Percentiles rank a stretch among this genome's conserved stretches.
Evolutionary conservation across 2,329 filamentous ascomycete genomes (phyloP).

Genomic region (Coleophoma cylindrospora): DNA sequence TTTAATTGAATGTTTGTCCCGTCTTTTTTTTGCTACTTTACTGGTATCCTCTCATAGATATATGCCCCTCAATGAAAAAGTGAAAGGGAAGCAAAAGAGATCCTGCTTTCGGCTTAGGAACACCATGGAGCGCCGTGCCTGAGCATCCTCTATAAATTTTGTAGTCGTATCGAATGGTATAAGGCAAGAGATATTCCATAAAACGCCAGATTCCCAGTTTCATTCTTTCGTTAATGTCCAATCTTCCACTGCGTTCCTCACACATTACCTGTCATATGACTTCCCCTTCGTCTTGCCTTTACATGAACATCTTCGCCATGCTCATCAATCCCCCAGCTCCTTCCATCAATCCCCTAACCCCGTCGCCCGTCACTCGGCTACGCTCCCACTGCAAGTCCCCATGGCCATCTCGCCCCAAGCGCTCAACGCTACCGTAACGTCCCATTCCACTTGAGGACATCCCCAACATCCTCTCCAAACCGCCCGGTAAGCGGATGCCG

Average conservation of each 20-base stretch:
- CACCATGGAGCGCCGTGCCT: neutral
- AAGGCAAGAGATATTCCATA: neutral
- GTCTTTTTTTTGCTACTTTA: neutral
- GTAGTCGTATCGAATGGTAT: neutral
- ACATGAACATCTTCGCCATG: slow-evolving; percentile 29
- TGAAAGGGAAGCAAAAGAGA: neutral
- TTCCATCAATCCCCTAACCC: slow-evolving; percentile 17
- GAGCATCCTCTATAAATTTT: neutral
- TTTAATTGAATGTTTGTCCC: slow-evolving; percentile 8
- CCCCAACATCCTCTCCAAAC: slow-evolving; percentile 54
- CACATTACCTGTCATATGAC: neutral
- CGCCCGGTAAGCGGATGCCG: slow-evolving; percentile 68
- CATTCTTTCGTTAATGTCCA: neutral
- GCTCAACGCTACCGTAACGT: slow-evolving; percentile 29
- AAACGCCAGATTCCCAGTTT: neutral
- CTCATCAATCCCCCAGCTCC: slow-evolving; percentile 22
- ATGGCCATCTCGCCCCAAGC: slow-evolving; percentile 14
- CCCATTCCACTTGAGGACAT: slow-evolving; percentile 40
- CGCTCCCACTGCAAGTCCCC: neutral
- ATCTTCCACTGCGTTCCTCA: neutral
- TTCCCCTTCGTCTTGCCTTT: slow-evolving; percentile 3
- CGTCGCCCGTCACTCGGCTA: slow-evolving; percentile 7
- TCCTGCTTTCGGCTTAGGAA: too few species aligned
- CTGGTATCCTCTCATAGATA: neutral
- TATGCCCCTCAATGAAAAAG: neutral